Conservation (phyloP, 2,329 filamentous ascomycete species). For the Fusarium temperatum region DNA sequence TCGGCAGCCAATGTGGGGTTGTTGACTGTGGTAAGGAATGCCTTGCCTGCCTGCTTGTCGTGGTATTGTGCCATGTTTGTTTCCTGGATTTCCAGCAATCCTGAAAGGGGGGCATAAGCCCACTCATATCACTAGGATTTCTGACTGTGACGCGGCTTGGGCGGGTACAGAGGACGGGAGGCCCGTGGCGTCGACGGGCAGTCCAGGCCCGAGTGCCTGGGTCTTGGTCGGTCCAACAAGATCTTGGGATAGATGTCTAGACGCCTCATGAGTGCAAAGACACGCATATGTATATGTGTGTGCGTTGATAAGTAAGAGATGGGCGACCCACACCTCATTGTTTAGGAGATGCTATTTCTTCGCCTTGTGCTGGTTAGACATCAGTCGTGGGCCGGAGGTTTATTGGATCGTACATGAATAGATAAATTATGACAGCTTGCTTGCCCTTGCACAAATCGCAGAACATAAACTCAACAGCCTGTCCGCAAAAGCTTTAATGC, state of each 20-base stretch:
- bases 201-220: conserved; percentile 42
- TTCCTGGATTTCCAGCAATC: conserved; percentile 15
- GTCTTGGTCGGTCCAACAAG: conserved; percentile 23
- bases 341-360: background rate
- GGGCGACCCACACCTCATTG: background rate
- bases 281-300: background rate
- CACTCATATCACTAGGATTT: conserved; percentile 24
- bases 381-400: background rate
- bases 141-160: conserved; percentile 34
- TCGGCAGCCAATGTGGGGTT: conserved; percentile 29
- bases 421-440: conserved; percentile 8
- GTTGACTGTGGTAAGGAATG: conserved; percentile 20
- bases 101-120: conserved; percentile 22
- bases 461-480: conserved; percentile 19
- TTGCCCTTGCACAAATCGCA: conserved; percentile 7
- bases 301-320: background rate
- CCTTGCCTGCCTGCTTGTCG: conserved; percentile 13
- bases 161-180: conserved; percentile 40
- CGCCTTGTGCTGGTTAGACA: conserved; percentile 1
- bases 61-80: conserved; percentile 18
- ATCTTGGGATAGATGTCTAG: conserved; percentile 10
- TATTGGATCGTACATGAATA: conserved; percentile 1
- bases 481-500: conserved; percentile 44
- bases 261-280: conserved; percentile 19
- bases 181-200: conserved; percentile 39